Evolutionary conservation across 1,284 basidiomycete species (phyloP).

Genomic region (Ganoderma leucocontextum): DNA sequence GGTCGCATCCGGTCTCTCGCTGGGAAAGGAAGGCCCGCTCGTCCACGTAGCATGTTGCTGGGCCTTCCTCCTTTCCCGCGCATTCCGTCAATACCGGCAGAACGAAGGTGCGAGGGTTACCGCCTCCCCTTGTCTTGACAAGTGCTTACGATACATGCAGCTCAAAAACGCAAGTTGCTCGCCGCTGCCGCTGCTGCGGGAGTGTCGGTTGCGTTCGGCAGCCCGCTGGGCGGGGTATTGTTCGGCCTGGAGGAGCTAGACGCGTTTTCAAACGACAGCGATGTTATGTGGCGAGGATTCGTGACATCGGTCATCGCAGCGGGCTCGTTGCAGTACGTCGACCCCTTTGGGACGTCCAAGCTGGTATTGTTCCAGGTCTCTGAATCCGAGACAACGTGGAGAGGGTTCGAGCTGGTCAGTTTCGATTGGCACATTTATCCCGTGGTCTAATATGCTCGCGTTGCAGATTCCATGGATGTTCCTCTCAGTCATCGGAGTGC

Average conservation of each 20-base stretch:
- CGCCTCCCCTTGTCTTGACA: neutral
- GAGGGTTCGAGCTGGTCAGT: slow-evolving; percentile 72
- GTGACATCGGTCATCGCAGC: slow-evolving; percentile 79
- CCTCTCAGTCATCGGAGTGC: slow-evolving; percentile 67
- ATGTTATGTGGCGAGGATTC: slow-evolving; percentile 81
- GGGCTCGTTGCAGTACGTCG: slow-evolving; percentile 73
- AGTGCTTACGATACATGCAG: slow-evolving; percentile 42
- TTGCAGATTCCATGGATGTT: slow-evolving; percentile 71
- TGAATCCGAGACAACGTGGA: slow-evolving; percentile 66
- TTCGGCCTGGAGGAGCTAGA: slow-evolving; percentile 80
- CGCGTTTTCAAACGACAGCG: slow-evolving; percentile 68
- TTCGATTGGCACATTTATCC: neutral
- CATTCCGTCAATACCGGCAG: slow-evolving; percentile 63
- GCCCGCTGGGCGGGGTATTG: slow-evolving; percentile 77
- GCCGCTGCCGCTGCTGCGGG: slow-evolving; percentile 77
- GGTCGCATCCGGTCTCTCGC: slow-evolving; percentile 79
- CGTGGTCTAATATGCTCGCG: slow-evolving; percentile 10
- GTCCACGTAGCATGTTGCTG: slow-evolving; percentile 78
- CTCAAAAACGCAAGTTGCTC: slow-evolving; percentile 71
- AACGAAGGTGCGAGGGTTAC: slow-evolving; percentile 60
- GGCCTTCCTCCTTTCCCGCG: slow-evolving; percentile 62
- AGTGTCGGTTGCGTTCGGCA: slow-evolving; percentile 80
- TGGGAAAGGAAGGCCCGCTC: slow-evolving; percentile 82
- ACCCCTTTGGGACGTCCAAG: slow-evolving; percentile 78
- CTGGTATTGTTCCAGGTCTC: slow-evolving; percentile 78